Evolutionary conservation across 192 early-diverging fungal species (phyloP).

Genomic region (Entomortierella chlamydospora): DNA sequence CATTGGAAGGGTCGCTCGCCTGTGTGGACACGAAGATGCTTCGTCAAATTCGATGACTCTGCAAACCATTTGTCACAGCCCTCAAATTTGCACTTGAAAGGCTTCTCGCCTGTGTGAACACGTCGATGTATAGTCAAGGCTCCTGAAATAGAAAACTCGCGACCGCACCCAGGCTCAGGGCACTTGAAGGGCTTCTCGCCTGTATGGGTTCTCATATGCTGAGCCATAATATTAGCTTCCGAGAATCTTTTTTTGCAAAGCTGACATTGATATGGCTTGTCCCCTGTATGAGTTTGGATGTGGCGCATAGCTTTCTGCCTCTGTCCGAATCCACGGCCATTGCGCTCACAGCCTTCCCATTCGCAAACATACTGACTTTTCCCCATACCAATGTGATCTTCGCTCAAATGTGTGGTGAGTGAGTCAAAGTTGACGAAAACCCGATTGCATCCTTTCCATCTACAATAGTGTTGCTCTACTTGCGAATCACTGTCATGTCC

Average conservation of each 20-base stretch:
- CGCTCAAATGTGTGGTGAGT: constrained; percentile 72
- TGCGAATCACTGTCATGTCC: not conserved
- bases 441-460: constrained; percentile 75
- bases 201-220: constrained; percentile 82
- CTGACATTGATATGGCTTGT: constrained; percentile 65
- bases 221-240: constrained; percentile 82
- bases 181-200: constrained; percentile 82
- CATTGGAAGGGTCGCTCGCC: constrained; percentile 81
- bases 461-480: constrained; percentile 72
- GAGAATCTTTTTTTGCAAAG: constrained; percentile 75
- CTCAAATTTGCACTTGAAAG: constrained; percentile 64
- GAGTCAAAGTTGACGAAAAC: constrained; percentile 71
- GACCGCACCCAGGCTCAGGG: constrained; percentile 69
- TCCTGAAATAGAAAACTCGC: constrained; percentile 75
- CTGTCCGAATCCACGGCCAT: constrained; percentile 62
- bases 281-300: constrained; percentile 83
- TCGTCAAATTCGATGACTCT: constrained; percentile 67
- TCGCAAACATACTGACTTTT: constrained; percentile 65
- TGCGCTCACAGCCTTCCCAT: constrained; percentile 63
- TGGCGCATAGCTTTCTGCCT: constrained; percentile 79
- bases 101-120: constrained; percentile 73
- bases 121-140: constrained; percentile 77
- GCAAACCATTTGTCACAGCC: constrained; percentile 67
- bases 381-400: constrained; percentile 72
- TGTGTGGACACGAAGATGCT: constrained; percentile 70